Percentiles rank a stretch among this genome's conserved stretches.
Conservation (phyloP, 164 flowering plant species). For the Macadamia tetraphylla region DNA sequence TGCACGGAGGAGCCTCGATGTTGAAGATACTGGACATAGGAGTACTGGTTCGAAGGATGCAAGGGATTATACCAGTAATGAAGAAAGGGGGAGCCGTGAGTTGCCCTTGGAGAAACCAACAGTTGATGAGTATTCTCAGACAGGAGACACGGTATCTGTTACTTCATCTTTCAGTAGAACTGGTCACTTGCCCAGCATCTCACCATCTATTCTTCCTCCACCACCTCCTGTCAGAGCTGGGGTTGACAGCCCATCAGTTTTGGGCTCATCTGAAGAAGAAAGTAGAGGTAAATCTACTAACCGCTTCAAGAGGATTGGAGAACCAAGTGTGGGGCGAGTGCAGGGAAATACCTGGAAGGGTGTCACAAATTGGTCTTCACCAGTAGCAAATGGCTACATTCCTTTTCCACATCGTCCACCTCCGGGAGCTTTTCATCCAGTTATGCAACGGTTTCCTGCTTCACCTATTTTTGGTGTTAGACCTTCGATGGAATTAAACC, state of each 20-base stretch:
- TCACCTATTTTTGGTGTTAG: slow-evolving; percentile 71
- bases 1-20: slow-evolving; percentile 48
- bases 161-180: slow-evolving; percentile 40
- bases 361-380: slow-evolving; percentile 68
- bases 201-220: slow-evolving; percentile 43
- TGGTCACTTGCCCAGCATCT: slow-evolving; percentile 29
- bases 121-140: slow-evolving; percentile 41
- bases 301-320: slow-evolving; percentile 56
- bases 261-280: slow-evolving; percentile 57
- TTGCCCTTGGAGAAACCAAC: slow-evolving; percentile 29
- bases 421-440: slow-evolving; percentile 55
- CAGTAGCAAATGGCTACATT: slow-evolving; percentile 65
- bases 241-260: slow-evolving; percentile 39
- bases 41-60: slow-evolving; percentile 42
- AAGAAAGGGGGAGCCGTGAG: slow-evolving; percentile 49
- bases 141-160: slow-evolving; percentile 35
- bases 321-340: slow-evolving; percentile 46
- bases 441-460: slow-evolving; percentile 63
- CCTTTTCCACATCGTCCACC: slow-evolving; percentile 80
- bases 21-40: slow-evolving; percentile 59
- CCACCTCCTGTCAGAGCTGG: slow-evolving; percentile 44
- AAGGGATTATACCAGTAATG: slow-evolving; percentile 42
- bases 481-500: slow-evolving; percentile 68
- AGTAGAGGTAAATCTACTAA: slow-evolving; percentile 31
- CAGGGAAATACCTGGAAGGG: slow-evolving; percentile 77